Evolutionary conservation across 257 asterid genomes (phyloP).

Genomic region (Paraleonurus japonicus): DNA sequence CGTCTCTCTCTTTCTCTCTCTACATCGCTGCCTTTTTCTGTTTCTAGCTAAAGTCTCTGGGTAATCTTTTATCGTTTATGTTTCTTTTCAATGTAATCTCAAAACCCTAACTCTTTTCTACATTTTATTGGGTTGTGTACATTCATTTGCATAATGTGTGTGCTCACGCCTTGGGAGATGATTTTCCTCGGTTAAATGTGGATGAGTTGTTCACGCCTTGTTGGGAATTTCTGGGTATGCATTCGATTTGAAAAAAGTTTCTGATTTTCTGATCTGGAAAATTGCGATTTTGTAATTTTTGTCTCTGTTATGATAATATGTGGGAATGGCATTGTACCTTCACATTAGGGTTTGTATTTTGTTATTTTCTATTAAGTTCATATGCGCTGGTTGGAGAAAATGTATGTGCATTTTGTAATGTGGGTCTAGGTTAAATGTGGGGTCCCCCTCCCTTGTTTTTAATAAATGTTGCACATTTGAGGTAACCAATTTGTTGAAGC

Average conservation of each 20-base stretch:
- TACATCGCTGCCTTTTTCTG: conserved; percentile 31
- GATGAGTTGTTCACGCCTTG: conserved; percentile 1
- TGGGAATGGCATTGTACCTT: conserved; percentile 22
- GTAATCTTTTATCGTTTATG: conserved; percentile 22
- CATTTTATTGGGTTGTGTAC: conserved; percentile 5
- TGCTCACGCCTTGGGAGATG: conserved; percentile 21
- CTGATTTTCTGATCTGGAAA: conserved; percentile 36
- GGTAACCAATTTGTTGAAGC: neutral
- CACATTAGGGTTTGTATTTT: conserved; percentile 41
- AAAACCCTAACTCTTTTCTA: conserved; percentile 33
- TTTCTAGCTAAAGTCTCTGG: conserved; percentile 41
- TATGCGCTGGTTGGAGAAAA: conserved; percentile 8
- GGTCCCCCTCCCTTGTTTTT: neutral
- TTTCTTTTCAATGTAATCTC: conserved; percentile 15
- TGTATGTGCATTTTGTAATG: conserved; percentile 28
- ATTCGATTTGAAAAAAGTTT: conserved; percentile 18
- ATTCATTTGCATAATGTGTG: conserved; percentile 29
- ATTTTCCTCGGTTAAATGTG: conserved; percentile 13
- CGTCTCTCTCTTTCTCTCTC: conserved; percentile 34
- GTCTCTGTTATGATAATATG: neutral
- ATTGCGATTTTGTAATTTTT: neutral
- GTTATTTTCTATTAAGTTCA: neutral
- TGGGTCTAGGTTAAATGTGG: conserved; percentile 9
- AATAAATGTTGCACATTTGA: neutral
- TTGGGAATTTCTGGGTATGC: conserved; percentile 20